A percentile compares a stretch with the other conserved stretches of the same genome.
Evolutionary conservation across 2,329 filamentous ascomycete genomes (phyloP).

Genomic region (Septoria petroselini): DNA sequence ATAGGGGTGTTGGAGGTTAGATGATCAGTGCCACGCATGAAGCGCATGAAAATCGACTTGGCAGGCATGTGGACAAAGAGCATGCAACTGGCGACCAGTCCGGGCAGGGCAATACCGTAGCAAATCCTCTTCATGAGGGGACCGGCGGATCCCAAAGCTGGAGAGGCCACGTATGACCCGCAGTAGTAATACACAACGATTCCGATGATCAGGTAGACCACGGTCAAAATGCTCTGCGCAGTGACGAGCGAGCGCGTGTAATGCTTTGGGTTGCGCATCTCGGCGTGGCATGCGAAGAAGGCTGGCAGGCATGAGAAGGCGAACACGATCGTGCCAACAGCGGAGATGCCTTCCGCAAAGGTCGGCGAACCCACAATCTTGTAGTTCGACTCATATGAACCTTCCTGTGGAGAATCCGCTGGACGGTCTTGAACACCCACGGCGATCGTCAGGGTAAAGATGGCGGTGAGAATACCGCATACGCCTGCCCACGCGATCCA

Average conservation of each 20-base stretch:
- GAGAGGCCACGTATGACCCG: slow-evolving; percentile 48
- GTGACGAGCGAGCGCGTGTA: slow-evolving; percentile 38
- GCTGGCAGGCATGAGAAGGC: slow-evolving; percentile 41
- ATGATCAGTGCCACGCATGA: slow-evolving; percentile 30
- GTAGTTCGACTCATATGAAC: slow-evolving; percentile 33
- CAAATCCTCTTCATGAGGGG: slow-evolving; percentile 44
- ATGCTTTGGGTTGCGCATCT: slow-evolving; percentile 40
- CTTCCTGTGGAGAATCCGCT: slow-evolving; percentile 33
- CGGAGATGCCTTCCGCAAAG: slow-evolving; percentile 57
- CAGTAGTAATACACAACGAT: slow-evolving; percentile 49
- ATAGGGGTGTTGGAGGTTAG: slow-evolving; percentile 25
- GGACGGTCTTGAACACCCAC: slow-evolving; percentile 38
- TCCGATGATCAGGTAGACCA: slow-evolving; percentile 40
- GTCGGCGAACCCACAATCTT: slow-evolving; percentile 28
- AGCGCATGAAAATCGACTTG: slow-evolving; percentile 32
- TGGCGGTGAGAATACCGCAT: slow-evolving; percentile 24
- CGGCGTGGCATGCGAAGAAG: slow-evolving; percentile 41
- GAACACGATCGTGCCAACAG: slow-evolving; percentile 53
- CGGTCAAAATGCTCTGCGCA: slow-evolving; percentile 24
- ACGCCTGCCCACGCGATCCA: slow-evolving; percentile 39
- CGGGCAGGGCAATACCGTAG: slow-evolving; percentile 41
- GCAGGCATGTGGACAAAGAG: slow-evolving; percentile 28
- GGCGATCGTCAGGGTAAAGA: slow-evolving; percentile 37
- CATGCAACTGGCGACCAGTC: slow-evolving; percentile 27
- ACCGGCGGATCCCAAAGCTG: slow-evolving; percentile 49